phyloP scores from a whole-genome alignment of 176 grass and related monocot genomes.

The Rhipidocladum racemiflorum region DNA sequence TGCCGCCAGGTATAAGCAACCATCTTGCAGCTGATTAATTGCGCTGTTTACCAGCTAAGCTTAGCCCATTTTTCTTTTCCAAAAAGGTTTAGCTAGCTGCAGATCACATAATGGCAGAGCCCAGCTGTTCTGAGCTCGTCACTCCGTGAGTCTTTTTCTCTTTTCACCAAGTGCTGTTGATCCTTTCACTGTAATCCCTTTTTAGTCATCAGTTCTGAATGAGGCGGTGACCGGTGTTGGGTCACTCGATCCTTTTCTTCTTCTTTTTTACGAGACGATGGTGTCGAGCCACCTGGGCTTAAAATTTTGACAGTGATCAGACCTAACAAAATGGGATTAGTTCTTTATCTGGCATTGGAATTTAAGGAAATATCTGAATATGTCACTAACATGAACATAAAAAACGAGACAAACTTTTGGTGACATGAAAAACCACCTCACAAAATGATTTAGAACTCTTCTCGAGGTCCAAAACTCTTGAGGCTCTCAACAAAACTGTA shows the following conservation, averaged over 20 bases:
- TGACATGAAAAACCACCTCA: too few relatives aligned
- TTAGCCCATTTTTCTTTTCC: neutral
- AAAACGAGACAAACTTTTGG: too few relatives aligned
- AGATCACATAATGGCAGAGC: neutral
- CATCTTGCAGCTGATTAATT: neutral
- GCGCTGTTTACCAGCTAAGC: neutral
- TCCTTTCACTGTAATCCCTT: neutral
- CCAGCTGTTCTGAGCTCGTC: neutral
- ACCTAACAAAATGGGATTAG: too few relatives aligned
- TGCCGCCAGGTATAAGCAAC: neutral
- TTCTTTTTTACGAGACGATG: too few relatives aligned
- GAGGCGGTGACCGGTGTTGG: too few relatives aligned
- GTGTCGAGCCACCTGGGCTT: neutral
- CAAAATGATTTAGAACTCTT: too few relatives aligned
- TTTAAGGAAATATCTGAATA: too few relatives aligned
- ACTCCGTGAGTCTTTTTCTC: neutral
- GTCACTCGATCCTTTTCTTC: too few relatives aligned
- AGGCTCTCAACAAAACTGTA: too few relatives aligned
- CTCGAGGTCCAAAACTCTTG: neutral
- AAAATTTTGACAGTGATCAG: slow-evolving; percentile 5
- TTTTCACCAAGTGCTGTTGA: neutral
- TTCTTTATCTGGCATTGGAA: too few relatives aligned
- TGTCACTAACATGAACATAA: too few relatives aligned
- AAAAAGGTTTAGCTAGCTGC: neutral
- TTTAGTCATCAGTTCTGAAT: neutral